Evolutionary conservation across 371 early-diverging fungal species (phyloP).

Genomic region (Haplosporangium sp.): DNA sequence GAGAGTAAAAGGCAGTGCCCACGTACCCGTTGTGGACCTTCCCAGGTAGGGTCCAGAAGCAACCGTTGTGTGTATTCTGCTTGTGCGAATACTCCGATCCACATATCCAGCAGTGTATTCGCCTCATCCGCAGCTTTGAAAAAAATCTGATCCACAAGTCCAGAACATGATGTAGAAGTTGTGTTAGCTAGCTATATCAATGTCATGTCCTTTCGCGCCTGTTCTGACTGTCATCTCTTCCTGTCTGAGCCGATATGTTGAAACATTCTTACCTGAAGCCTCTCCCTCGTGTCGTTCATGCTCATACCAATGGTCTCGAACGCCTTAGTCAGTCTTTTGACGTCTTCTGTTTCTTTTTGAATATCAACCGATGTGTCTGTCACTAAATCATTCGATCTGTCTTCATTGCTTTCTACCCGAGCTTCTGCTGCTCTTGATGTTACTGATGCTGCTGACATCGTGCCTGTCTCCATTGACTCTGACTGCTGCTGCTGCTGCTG

Average conservation of each 20-base stretch:
- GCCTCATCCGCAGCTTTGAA: conserved; percentile 52
- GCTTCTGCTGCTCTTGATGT: neutral
- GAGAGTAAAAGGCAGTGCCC: neutral
- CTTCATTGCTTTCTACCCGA: neutral
- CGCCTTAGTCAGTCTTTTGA: conserved; percentile 22
- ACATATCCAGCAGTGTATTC: conserved; percentile 53
- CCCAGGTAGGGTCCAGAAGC: conserved; percentile 45
- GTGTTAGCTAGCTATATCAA: neutral
- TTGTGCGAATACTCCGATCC: conserved; percentile 47
- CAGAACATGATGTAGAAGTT: too few relatives aligned
- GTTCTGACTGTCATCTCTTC: neutral
- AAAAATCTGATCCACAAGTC: conserved; percentile 20
- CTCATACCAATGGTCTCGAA: conserved; percentile 39
- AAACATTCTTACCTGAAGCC: conserved; percentile 29
- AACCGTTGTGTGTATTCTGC: conserved; percentile 38
- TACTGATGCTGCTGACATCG: neutral
- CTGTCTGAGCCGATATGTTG: neutral
- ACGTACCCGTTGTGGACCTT: conserved; percentile 33
- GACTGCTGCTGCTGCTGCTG: neutral
- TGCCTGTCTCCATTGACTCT: too few relatives aligned
- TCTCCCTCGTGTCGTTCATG: conserved; percentile 43
- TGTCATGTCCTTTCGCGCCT: neutral
- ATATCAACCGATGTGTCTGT: neutral
- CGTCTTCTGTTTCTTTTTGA: conserved; percentile 31
- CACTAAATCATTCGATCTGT: neutral